Base-by-base conservation (phyloP, 2,329 filamentous ascomycete genomes). In the Xylariaceae sp. region DNA sequence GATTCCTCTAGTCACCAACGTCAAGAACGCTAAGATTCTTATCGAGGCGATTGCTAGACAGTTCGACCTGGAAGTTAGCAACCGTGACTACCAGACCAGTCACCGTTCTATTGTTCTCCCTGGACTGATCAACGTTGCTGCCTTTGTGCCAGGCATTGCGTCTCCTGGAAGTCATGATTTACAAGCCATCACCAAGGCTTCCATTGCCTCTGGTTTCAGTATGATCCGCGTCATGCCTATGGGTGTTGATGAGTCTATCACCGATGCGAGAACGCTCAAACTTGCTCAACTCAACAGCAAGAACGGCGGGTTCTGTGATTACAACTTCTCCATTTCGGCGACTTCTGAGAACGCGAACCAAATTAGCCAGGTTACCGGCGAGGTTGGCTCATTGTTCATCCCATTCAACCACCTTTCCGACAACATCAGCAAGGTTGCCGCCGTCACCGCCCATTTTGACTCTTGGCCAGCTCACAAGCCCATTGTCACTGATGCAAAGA, bases 11-110 rank as follows among this genome's bases (percentile, higher is more conserved):
- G 93, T 99, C 15, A 99, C 94, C 57, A 99, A 99, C 70, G 94
- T 99, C 75, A 99, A 99, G 84, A 97, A 97, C 72, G 94, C 94
- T 61, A 99, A 97, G 82, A 90, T 99, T 61, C 78, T 99, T 55
- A 88, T 99, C 56, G 94, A 99, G 77, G 94, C 93, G 18, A 90
- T 99, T 65, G 87, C 92, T 58, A 87, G 93, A 60, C 88, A 95
- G 73, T 96, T 91, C 72, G 87, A 92, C 66, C 82, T 99, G 56
- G 86, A 90, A 44, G 86, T 99, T 59, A 85, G 86, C 71, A 88
- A 86, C 65, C 86, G 92, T 58, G 94, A 99, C 76, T 96, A 88
- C 76, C 92, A 96, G 78, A 93, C 91, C 51, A 97, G 94, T 76
- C 88, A 92, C 73, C 83, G 86, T 65, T 89, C 88, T 2, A 77